A percentile compares a stretch with the other conserved stretches of the same genome.
Evolutionary conservation across 169 alveolate genomes (phyloP).

Genomic region (Amoebophrya sp.): DNA sequence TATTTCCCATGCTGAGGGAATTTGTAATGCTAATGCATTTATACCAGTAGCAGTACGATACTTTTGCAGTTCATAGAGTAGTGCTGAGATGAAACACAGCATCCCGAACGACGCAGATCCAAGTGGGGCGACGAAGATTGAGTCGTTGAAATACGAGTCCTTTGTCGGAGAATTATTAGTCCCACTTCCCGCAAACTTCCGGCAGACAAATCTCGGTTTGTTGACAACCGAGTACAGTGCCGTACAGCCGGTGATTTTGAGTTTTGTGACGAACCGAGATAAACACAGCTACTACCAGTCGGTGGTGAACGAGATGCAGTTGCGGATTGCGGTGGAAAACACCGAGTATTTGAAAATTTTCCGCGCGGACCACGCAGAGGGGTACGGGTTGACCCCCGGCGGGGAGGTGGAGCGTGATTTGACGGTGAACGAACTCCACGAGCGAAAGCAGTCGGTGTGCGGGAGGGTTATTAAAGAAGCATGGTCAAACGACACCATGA

Average conservation of each 20-base stretch:
- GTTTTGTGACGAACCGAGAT: neutral
- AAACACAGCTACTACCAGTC: neutral
- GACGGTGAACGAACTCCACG: neutral
- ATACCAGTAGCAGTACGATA: no score
- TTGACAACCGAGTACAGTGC: neutral
- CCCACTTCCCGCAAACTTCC: neutral
- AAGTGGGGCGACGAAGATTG: neutral
- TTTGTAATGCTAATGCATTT: no score
- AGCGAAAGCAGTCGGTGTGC: neutral
- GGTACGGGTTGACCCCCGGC: no score
- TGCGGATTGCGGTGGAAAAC: neutral
- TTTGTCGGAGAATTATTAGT: neutral
- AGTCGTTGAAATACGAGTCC: neutral
- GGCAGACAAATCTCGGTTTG: neutral
- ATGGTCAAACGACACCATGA: neutral
- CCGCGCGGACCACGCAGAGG: neutral
- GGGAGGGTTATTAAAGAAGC: neutral
- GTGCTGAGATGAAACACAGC: no score
- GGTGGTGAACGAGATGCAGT: neutral
- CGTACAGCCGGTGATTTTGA: neutral
- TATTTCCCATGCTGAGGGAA: no score
- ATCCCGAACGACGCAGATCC: neutral
- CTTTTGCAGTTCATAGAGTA: no score
- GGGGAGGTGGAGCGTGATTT: neutral
- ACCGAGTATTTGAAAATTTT: neutral